phyloP scores from a whole-genome alignment of 2,329 filamentous ascomycete genomes.

The Aspergillus chevalieri region DNA sequence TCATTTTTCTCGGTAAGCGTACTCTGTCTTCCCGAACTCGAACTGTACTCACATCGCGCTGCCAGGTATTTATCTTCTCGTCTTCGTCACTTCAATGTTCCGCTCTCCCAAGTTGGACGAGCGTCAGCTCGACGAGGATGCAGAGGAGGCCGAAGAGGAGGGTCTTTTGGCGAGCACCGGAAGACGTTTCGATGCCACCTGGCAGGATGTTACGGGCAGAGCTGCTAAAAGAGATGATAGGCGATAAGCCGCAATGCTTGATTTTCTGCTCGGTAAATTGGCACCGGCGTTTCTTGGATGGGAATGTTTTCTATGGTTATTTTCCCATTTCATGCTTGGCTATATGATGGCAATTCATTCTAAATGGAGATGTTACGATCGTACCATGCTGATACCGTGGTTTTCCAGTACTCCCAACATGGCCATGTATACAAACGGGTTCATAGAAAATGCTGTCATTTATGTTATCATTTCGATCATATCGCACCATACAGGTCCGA shows the following conservation, averaged over 20 bases:
- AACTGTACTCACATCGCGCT: not conserved
- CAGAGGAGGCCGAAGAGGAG: constrained; percentile 89
- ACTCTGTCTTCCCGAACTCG: not conserved
- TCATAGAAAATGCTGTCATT: too few relatives aligned
- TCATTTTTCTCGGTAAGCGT: constrained; percentile 66
- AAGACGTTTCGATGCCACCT: constrained; percentile 74
- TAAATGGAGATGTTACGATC: not conserved
- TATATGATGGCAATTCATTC: not conserved
- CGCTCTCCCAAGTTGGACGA: constrained; percentile 71
- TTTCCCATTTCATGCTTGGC: not conserved
- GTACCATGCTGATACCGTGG: not conserved
- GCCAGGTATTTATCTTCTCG: constrained; percentile 64
- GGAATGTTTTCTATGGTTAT: not conserved
- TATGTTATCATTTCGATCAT: too few relatives aligned
- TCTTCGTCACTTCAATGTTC: constrained; percentile 74
- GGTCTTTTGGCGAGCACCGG: constrained; percentile 79
- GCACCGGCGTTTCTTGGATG: not conserved
- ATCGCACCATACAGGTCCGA: too few relatives aligned
- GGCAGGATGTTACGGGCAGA: constrained; percentile 75
- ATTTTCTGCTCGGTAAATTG: not conserved
- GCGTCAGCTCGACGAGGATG: constrained; percentile 75
- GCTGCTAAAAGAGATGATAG: constrained; percentile 20
- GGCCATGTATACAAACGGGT: not conserved
- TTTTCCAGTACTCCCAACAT: not conserved
- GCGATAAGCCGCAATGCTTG: not conserved